These are phyloP conservation scores for Blastomyces silverae DNA, from an alignment of 2,329 filamentous ascomycete genomes.

Conservation along the genomic window DNA sequence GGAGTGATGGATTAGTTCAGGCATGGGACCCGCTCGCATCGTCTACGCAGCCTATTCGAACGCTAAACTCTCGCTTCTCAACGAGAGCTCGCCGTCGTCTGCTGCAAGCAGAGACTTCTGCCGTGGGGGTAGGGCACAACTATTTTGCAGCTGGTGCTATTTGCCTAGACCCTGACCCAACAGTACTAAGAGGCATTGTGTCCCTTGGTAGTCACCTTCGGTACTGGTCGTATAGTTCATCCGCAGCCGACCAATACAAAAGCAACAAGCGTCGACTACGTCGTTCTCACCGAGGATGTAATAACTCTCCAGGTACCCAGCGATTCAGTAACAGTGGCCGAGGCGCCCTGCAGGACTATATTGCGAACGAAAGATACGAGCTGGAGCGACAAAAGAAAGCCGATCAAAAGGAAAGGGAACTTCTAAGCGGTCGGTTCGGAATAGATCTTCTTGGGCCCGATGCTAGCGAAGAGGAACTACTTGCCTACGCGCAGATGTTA, in stretches of 20 bases:
- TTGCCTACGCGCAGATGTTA: conserved; percentile 57
- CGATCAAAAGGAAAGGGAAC: conserved; percentile 59
- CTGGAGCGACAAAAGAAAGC: conserved; percentile 65
- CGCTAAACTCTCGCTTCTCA: conserved; percentile 76
- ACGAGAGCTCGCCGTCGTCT: conserved; percentile 72
- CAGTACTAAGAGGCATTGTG: conserved; percentile 75
- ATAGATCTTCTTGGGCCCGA: conserved; percentile 60
- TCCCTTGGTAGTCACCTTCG: conserved; percentile 80
- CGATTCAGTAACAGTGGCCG: conserved; percentile 57
- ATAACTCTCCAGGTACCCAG: conserved; percentile 48
- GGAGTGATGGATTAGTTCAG: conserved; percentile 89
- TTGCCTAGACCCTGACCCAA: conserved; percentile 78
- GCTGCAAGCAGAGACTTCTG: conserved; percentile 59
- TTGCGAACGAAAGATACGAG: conserved; percentile 76
- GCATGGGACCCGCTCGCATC: conserved; percentile 95
- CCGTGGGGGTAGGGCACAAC: conserved; percentile 63
- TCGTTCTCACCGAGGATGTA: conserved; percentile 59
- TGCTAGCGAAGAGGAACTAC: conserved; percentile 54
- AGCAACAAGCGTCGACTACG: conserved; percentile 72
- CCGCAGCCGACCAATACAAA: conserved; percentile 62
- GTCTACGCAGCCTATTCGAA: conserved; percentile 67
- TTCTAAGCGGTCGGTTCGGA: conserved; percentile 73
- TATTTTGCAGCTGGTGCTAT: conserved; percentile 79
- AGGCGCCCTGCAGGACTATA: conserved; percentile 69
- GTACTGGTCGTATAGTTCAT: conserved; percentile 92